phyloP scores from a whole-genome alignment of 352 stramenopile genomes.

The Phytophthora niederhauseri region DNA sequence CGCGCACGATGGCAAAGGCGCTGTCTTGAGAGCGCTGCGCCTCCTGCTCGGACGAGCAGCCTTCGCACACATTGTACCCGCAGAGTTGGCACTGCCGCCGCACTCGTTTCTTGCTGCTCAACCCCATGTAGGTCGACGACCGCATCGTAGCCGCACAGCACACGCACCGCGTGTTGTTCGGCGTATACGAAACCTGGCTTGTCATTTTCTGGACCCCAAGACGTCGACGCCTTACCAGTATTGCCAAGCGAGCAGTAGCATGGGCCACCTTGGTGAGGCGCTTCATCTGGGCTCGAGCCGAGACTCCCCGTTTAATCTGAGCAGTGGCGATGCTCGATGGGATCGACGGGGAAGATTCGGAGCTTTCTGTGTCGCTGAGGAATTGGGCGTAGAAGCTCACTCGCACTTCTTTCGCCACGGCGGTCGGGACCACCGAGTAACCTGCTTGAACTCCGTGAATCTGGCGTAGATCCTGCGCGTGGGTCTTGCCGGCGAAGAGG shows the following conservation, averaged over 20 bases:
- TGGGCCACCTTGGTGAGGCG: conserved; percentile 36
- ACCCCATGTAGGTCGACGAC: conserved; percentile 25
- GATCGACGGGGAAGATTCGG: background rate
- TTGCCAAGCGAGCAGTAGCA: conserved; percentile 32
- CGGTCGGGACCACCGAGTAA: conserved; percentile 28
- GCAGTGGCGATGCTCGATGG: conserved; percentile 2
- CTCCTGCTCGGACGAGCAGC: conserved; percentile 44
- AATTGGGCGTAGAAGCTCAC: conserved; percentile 46
- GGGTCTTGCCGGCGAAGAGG: conserved; percentile 28
- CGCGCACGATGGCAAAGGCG: conserved; percentile 27
- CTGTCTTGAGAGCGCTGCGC: conserved; percentile 24
- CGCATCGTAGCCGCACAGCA: conserved; percentile 44
- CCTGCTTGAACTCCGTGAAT: conserved; percentile 27
- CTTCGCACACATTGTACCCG: conserved; percentile 54
- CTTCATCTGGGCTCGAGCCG: conserved; percentile 28
- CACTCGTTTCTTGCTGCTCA: conserved; percentile 38
- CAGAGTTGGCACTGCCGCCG: conserved; percentile 48
- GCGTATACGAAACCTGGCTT: conserved; percentile 17
- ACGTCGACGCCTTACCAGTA: conserved; percentile 48
- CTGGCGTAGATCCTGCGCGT: conserved; percentile 24
- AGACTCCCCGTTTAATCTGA: conserved; percentile 23
- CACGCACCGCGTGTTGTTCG: conserved; percentile 48
- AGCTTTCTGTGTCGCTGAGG: background rate
- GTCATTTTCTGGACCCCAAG: conserved; percentile 50
- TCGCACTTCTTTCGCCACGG: conserved; percentile 26